These are phyloP conservation scores for Aquilaria yunnanensis DNA, from an alignment of 345 rosid genomes.

Conservation along the genomic window DNA sequence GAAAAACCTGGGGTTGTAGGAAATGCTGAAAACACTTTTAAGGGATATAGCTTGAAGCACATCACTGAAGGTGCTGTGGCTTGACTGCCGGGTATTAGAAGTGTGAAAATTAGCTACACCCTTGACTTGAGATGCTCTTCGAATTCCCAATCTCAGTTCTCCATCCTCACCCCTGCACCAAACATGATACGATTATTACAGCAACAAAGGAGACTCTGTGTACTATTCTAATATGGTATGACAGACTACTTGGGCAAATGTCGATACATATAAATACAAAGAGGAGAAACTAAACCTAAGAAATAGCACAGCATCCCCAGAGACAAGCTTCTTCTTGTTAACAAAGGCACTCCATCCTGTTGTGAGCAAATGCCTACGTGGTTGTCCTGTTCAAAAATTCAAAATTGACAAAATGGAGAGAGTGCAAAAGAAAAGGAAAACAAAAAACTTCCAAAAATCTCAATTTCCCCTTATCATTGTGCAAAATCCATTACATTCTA, in stretches of 20 bases:
- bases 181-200: background rate
- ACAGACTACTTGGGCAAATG: constrained; percentile 2
- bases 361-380: constrained; percentile 96
- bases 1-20: constrained; percentile 87
- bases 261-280: background rate
- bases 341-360: constrained; percentile 99
- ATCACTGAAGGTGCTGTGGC: constrained; percentile 50
- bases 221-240: background rate
- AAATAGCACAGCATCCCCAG: constrained; percentile 99
- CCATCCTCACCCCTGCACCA: constrained; percentile 84
- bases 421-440: background rate
- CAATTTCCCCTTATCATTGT: too few species aligned
- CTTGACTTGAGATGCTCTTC: constrained; percentile 86
- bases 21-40: constrained; percentile 58
- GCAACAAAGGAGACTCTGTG: too few species aligned
- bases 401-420: background rate
- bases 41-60: constrained; percentile 65
- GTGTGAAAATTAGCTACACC: constrained; percentile 37
- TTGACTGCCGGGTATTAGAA: constrained; percentile 41
- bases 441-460: background rate
- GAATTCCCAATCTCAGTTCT: constrained; percentile 82
- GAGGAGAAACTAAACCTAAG: constrained; percentile 45
- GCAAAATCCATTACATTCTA: background rate
- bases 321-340: constrained; percentile 94
- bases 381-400: constrained; percentile 59